phyloP scores from a whole-genome alignment of 371 early-diverging fungal genomes.

The Synchytrium microbalum region DNA sequence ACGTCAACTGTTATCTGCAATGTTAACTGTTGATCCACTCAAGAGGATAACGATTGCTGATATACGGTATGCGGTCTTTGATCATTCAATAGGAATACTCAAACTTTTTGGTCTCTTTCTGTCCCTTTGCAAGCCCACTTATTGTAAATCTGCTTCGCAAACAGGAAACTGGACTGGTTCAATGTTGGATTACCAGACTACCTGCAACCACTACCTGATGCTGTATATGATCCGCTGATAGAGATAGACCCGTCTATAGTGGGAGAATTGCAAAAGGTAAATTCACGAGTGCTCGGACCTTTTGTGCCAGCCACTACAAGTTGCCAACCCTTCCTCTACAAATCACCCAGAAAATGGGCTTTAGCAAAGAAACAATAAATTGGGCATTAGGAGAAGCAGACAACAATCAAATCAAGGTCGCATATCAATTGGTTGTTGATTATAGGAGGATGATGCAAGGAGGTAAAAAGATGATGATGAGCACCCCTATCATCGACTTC shows the following conservation, averaged over 20 bases:
- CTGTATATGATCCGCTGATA: slow-evolving; percentile 52
- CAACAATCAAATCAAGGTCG: slow-evolving; percentile 88
- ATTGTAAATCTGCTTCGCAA: slow-evolving; percentile 5
- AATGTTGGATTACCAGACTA: slow-evolving; percentile 82
- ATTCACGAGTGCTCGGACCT: too few relatives aligned
- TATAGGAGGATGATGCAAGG: slow-evolving; percentile 67
- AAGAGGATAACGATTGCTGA: slow-evolving; percentile 88
- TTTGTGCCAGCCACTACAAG: not conserved
- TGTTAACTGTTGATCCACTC: slow-evolving; percentile 94
- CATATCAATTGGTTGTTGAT: slow-evolving; percentile 86
- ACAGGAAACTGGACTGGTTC: slow-evolving; percentile 83
- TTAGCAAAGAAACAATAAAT: slow-evolving; percentile 56
- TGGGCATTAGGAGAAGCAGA: slow-evolving; percentile 63
- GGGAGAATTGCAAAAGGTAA: slow-evolving; percentile 57
- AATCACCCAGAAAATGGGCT: slow-evolving; percentile 63
- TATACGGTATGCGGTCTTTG: slow-evolving; percentile 46
- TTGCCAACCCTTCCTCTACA: not conserved
- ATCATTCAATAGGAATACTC: not conserved
- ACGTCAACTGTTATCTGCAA: slow-evolving; percentile 71
- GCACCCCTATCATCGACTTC: not conserved
- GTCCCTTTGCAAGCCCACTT: not conserved
- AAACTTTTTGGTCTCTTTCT: not conserved
- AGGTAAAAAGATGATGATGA: slow-evolving; percentile 4
- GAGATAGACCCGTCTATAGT: slow-evolving; percentile 70
- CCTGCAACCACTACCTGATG: slow-evolving; percentile 59